A percentile compares a stretch with the other conserved stretches of the same genome.
phyloP scores from a whole-genome alignment of 306 rosid genomes.

The Cucurbita pepo region DNA sequence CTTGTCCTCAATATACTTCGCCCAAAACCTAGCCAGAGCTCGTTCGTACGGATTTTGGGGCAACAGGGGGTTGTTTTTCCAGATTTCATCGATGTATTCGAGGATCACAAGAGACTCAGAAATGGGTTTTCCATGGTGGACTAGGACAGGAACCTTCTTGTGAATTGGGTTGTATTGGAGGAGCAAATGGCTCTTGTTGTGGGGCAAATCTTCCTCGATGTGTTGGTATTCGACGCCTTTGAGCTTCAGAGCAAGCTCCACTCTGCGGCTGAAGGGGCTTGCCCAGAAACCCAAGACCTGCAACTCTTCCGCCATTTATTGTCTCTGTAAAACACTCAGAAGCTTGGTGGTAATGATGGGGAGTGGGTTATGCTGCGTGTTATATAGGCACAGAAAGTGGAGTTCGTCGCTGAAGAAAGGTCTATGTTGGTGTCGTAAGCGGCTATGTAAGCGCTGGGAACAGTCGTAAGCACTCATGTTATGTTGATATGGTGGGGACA shows the following conservation, averaged over 20 bases:
- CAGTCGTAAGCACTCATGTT: too few relatives aligned
- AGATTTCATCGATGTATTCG: neutral
- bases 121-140: conserved; percentile 32
- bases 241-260: neutral
- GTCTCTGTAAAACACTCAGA: neutral
- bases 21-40: conserved; percentile 18
- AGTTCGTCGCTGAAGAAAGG: too few relatives aligned
- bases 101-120: conserved; percentile 23
- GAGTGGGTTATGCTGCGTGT: too few relatives aligned
- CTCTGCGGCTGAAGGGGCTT: neutral
- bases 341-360: too few relatives aligned
- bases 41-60: conserved; percentile 25
- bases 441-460: too few relatives aligned
- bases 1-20: neutral
- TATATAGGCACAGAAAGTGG: too few relatives aligned
- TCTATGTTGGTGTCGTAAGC: too few relatives aligned
- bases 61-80: conserved; percentile 15
- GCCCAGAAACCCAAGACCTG: neutral
- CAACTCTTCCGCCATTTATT: neutral
- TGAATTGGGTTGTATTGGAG: conserved; percentile 39
- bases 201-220: neutral
- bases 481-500: too few relatives aligned
- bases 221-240: neutral
- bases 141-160: conserved; percentile 32
- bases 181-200: conserved; percentile 10